Conservation (phyloP, 768 basidiomycete genomes). For the Calocybe indica region DNA sequence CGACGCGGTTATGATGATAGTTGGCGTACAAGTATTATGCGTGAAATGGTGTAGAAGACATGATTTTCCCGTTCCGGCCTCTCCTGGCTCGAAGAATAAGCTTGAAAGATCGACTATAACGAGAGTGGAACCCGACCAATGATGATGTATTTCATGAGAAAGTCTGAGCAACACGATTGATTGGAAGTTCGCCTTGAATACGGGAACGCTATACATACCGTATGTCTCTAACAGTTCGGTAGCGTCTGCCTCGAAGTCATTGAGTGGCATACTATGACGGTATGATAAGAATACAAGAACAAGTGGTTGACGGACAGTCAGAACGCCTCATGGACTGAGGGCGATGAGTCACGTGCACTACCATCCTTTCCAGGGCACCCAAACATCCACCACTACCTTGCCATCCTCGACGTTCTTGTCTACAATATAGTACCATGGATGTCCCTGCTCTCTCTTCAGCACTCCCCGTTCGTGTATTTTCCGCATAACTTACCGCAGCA, state of each 20-base stretch:
- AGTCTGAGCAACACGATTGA: constrained; percentile 51
- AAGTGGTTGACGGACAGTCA: background rate
- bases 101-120: constrained; percentile 4
- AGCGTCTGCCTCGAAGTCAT: constrained; percentile 73
- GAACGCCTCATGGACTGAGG: background rate
- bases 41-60: constrained; percentile 96
- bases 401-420: constrained; percentile 51
- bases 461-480: background rate
- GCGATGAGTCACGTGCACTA: constrained; percentile 25
- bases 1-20: background rate
- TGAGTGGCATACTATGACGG: constrained; percentile 40
- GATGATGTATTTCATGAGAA: constrained; percentile 97
- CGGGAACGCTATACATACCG: constrained; percentile 40
- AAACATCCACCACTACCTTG: constrained; percentile 65
- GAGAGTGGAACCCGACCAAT: constrained; percentile 52
- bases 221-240: constrained; percentile 95
- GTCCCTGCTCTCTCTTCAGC: constrained; percentile 28
- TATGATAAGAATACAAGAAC: background rate
- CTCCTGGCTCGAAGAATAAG: constrained; percentile 46
- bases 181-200: constrained; percentile 6
- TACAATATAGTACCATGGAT: constrained; percentile 82
- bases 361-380: constrained; percentile 94
- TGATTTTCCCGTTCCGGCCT: constrained; percentile 96
- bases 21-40: constrained; percentile 79
- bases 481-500: constrained; percentile 42